A percentile compares a stretch with the other conserved stretches of the same genome.
phyloP scores from a whole-genome alignment of 805 yeast species.

The Candida coquimbonensis region DNA sequence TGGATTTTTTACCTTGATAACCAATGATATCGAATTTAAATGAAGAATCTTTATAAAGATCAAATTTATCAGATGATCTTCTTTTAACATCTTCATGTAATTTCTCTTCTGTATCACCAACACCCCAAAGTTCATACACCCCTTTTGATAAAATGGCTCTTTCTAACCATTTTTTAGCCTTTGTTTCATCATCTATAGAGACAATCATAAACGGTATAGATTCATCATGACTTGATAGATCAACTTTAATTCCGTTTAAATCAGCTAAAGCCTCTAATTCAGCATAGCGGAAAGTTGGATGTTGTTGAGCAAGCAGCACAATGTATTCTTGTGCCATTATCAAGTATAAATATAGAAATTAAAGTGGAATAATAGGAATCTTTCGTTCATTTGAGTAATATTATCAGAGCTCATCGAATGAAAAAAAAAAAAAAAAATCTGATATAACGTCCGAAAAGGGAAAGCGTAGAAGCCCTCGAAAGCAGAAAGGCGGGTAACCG shows the following conservation, averaged over 20 bases:
- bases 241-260: constrained; percentile 45
- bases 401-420: constrained; percentile 1
- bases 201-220: constrained; percentile 67
- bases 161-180: constrained; percentile 55
- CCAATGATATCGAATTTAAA: constrained; percentile 83
- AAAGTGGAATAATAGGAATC: background rate
- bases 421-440: background rate
- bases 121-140: constrained; percentile 82
- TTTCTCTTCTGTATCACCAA: constrained; percentile 46
- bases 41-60: constrained; percentile 34
- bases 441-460: background rate
- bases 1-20: constrained; percentile 59
- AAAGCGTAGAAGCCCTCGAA: background rate
- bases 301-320: constrained; percentile 80
- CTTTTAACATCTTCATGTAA: constrained; percentile 44
- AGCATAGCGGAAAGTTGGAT: constrained; percentile 68
- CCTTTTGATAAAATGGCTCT: constrained; percentile 68
- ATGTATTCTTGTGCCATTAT: constrained; percentile 50
- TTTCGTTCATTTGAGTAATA: background rate
- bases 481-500: background rate
- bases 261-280: constrained; percentile 84
- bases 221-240: constrained; percentile 51
- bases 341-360: background rate
- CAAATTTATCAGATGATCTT: constrained; percentile 20
- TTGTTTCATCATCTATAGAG: constrained; percentile 54